phyloP scores from a whole-genome alignment of 306 rosid genomes.

The Sesbania bispinosa region DNA sequence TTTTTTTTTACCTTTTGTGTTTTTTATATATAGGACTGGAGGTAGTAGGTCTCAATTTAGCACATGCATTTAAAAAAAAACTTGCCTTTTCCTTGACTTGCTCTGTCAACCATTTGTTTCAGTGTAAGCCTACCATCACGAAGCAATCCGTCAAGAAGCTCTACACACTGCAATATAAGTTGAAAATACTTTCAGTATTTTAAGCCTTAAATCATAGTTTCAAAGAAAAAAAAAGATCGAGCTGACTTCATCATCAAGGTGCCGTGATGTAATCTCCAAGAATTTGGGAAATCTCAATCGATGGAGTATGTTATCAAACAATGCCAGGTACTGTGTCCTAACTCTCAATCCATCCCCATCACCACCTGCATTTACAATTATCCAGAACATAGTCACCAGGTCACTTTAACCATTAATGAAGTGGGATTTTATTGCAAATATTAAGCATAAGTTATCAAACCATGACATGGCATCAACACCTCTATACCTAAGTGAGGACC shows the following conservation, averaged over 20 bases:
- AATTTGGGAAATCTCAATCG: slow-evolving; percentile 80
- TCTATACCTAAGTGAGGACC: neutral
- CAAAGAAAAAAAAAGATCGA: slow-evolving; percentile 8
- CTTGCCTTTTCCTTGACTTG: slow-evolving; percentile 57
- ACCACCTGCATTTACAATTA: slow-evolving; percentile 35
- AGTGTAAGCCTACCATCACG: slow-evolving; percentile 78
- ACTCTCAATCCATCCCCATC: slow-evolving; percentile 31
- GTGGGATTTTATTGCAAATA: neutral
- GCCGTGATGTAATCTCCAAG: slow-evolving; percentile 48
- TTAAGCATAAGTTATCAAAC: neutral
- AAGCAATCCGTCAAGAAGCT: slow-evolving; percentile 74
- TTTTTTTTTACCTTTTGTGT: no score
- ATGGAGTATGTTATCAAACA: slow-evolving; percentile 74
- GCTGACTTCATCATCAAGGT: slow-evolving; percentile 60
- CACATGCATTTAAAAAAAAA: slow-evolving; percentile 1
- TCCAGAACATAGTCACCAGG: neutral
- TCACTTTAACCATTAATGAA: neutral
- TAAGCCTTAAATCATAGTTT: slow-evolving; percentile 9
- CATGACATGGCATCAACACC: neutral
- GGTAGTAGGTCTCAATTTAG: no score
- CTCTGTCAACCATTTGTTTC: slow-evolving; percentile 70
- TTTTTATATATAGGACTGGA: no score
- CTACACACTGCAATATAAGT: slow-evolving; percentile 51
- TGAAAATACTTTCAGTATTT: neutral
- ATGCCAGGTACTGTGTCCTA: slow-evolving; percentile 48